A percentile compares a stretch with the other conserved stretches of the same genome.
phyloP scores from a whole-genome alignment of 2,329 filamentous ascomycete species.

The Paraphoma chrysanthemicola region DNA sequence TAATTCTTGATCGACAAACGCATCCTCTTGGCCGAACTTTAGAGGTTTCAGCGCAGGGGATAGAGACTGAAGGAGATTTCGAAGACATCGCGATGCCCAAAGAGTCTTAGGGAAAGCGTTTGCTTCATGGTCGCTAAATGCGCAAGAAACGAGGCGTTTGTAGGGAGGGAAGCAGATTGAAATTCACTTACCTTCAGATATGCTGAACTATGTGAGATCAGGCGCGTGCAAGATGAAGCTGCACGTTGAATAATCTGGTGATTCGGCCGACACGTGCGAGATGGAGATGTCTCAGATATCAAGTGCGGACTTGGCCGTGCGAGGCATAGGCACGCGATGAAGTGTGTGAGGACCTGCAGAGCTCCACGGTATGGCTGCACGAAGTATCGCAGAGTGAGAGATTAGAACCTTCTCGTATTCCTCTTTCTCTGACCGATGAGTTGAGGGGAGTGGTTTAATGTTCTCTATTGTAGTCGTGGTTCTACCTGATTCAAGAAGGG shows the following conservation, averaged over 20 bases:
- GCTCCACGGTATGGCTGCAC: no score
- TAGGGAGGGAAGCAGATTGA: background rate
- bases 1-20: background rate
- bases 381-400: no score
- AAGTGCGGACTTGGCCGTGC: background rate
- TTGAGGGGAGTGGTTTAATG: no score
- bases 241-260: background rate
- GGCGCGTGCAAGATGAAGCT: background rate
- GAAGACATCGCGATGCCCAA: background rate
- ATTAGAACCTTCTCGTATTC: no score
- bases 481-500: no score
- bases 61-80: background rate
- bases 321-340: no score
- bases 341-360: no score
- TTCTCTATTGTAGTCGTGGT: no score
- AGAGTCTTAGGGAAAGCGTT: no score
- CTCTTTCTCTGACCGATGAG: no score
- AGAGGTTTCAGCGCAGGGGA: background rate
- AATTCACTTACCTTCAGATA: background rate
- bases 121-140: no score
- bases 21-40: background rate
- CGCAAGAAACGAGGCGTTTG: background rate
- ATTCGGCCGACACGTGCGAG: background rate
- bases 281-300: background rate
- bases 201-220: background rate